Base-by-base conservation (phyloP, 2,329 filamentous ascomycete species). In the Aureobasidium mangrovei region DNA sequence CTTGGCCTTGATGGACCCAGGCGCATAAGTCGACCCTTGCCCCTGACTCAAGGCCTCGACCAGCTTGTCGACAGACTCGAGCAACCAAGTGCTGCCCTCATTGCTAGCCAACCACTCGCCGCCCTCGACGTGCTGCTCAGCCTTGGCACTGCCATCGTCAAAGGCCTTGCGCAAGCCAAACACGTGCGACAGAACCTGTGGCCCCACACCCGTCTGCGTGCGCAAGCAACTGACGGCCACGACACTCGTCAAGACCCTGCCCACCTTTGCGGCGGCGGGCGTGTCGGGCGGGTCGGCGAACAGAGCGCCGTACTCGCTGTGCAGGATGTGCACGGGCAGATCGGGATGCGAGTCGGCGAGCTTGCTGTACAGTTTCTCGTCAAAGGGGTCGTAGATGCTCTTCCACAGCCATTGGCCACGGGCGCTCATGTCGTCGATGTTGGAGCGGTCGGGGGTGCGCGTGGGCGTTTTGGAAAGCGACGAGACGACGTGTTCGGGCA, bases 101-200 rank as follows among this genome's bases (percentile, higher is more conserved):
- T 87, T 81, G 32, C 76, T 76, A 1, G 81, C 81, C 61, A 85
- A 67, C 83, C 82, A 86, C 58, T 76, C 68, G 3, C 67, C 82
- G 60, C 86, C 81, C 54, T 75, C 65, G 4, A 70, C 80, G 60
- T 85, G 79, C 55, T 78, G 70, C 28, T 76, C 71, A 6, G 65
- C 67, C 32, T 72, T 71, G 46, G 74, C 72, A 24, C 72, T 74
- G 1, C 84, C 86, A 67, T 89, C 83, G 59, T 86, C 81, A 49
- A 85, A 76, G 0, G 82, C 86, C 73, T 93, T 93, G 56, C 85
- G 71, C 69, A 94, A 65, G 0, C 88, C 88, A 71, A 90, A 91
- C 0, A 93, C 77, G 69, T 94, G 88, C 60, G 84, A 88, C 18
- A 86, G 71, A 9, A 94, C 86, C 74, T 93, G 88, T 1, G 88